Evolutionary conservation across 169 alveolate genomes (phyloP).

Genomic region (Plasmodium gonderi): DNA sequence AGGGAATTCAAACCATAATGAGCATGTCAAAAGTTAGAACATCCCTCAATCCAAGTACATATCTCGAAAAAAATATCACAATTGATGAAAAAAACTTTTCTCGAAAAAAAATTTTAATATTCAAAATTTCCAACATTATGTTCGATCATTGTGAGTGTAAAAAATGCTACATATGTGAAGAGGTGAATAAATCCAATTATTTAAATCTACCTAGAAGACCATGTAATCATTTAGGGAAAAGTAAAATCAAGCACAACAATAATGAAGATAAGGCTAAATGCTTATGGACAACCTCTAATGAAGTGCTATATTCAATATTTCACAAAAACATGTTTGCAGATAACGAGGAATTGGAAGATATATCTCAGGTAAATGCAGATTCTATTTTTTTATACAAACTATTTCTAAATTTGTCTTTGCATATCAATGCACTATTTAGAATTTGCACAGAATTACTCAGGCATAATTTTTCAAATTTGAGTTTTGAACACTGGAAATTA

Average conservation of each 20-base stretch:
- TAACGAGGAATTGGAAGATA: neutral
- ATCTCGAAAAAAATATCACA: neutral
- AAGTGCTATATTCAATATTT: neutral
- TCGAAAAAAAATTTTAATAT: constrained; percentile 12
- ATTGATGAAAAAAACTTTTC: neutral
- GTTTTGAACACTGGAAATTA: neutral
- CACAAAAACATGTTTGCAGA: neutral
- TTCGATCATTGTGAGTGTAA: neutral
- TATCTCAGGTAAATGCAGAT: neutral
- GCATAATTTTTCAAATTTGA: neutral
- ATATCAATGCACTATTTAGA: constrained; percentile 39
- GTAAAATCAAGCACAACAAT: neutral
- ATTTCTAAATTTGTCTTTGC: constrained; percentile 14
- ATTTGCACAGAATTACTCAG: constrained; percentile 27
- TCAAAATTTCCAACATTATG: constrained; percentile 11
- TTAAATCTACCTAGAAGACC: neutral
- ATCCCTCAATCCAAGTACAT: neutral
- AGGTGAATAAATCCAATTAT: neutral
- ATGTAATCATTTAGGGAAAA: neutral
- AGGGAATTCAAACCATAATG: too few species aligned
- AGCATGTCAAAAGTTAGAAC: too few species aligned
- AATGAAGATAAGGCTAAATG: neutral
- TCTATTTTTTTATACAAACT: constrained; percentile 12
- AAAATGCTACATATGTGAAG: neutral
- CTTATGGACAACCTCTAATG: neutral